Evolutionary conservation across 225 moss, liverwort and hornwort genomes (phyloP), one percentile per base, ranked within the genome.

Genomic region (Lunularia cruciata): DNA sequence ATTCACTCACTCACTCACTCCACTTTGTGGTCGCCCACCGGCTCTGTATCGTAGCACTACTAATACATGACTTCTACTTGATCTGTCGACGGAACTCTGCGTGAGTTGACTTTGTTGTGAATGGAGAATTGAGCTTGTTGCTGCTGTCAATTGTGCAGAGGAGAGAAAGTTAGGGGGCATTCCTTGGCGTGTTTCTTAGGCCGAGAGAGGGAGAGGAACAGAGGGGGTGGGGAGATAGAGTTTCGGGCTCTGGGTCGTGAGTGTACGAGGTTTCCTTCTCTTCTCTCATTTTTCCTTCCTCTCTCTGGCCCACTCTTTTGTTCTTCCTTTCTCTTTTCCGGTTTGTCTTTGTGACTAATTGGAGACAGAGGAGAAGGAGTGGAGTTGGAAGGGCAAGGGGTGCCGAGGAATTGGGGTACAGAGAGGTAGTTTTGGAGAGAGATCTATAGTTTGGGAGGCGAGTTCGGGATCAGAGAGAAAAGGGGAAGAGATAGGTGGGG

Each of bases 381-480:
- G 36, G 63, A 18, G 31, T 49, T 37, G 26, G 43, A 34, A 64
- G 28, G 45, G 43, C 8, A 8, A 30, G 31, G 65, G 32, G 35
- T 8, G 10, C 36, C 9, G 32, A 20, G 32, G 40, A 36, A 53
- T 33, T 53, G 16, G 20, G 31, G 20, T 65, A 65, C 18, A 30
- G 33, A 47, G 67, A 67, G 67, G 67, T 3, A 34, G 20, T 49
- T 13, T 34, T 34, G 31, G 34, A 47, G 67, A 51, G 20, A 53
- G 67, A 67, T 67, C 67, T 49, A 34, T 47, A 56, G 56, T 56
- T 69, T 69, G 55, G 39, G 37, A n/a, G 57, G 31, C 12, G 55
- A 57, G 38, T 37, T 13, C 35, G 35, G 19, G 28, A 52, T n/a
- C n/a, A n/a, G n/a, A n/a, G n/a, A n/a, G n/a, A n/a, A n/a, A n/a